phyloP scores from a whole-genome alignment of 1,284 basidiomycete genomes.

The Cryptococcus sp. region DNA sequence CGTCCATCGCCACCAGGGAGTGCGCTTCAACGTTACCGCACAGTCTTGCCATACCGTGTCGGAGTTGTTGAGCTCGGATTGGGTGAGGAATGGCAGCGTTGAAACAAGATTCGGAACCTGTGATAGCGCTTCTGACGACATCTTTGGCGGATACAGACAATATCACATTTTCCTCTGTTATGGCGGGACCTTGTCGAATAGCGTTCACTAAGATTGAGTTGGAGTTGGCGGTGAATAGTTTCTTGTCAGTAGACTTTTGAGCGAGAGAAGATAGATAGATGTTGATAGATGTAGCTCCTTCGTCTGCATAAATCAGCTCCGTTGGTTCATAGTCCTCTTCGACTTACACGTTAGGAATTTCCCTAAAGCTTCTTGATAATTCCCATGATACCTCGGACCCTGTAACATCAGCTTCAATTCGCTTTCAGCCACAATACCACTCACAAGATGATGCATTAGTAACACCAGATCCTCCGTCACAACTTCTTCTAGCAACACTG shows the following conservation, averaged over 20 bases:
- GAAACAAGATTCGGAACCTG: constrained; percentile 12
- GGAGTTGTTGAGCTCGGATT: constrained; percentile 25
- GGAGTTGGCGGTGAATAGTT: constrained; percentile 27
- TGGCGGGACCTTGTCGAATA: constrained; percentile 37
- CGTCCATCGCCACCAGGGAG: constrained; percentile 63
- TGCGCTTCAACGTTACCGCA: constrained; percentile 62
- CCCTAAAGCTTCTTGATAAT: constrained; percentile 44
- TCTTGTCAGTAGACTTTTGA: constrained; percentile 25
- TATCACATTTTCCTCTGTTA: constrained; percentile 42
- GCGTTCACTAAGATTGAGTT: constrained; percentile 43
- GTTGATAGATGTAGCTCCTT: constrained; percentile 46
- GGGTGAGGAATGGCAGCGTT: constrained; percentile 40
- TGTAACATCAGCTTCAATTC: constrained; percentile 13
- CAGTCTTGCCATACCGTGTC: constrained; percentile 39
- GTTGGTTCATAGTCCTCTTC: background rate
- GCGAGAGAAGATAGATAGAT: constrained; percentile 41
- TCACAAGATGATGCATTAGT: constrained; percentile 43
- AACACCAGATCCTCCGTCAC: constrained; percentile 42
- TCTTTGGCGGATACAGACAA: constrained; percentile 41
- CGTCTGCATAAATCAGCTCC: constrained; percentile 21
- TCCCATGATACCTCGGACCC: constrained; percentile 46
- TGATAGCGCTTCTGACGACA: constrained; percentile 1
- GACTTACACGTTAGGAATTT: constrained; percentile 46
- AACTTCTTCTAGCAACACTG: constrained; percentile 40
- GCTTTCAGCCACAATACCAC: constrained; percentile 2